Percentiles rank a stretch among this genome's conserved stretches.
phyloP scores from a whole-genome alignment of 2,329 filamentous ascomycete genomes.

The Pyrenophora tritici-repentis region DNA sequence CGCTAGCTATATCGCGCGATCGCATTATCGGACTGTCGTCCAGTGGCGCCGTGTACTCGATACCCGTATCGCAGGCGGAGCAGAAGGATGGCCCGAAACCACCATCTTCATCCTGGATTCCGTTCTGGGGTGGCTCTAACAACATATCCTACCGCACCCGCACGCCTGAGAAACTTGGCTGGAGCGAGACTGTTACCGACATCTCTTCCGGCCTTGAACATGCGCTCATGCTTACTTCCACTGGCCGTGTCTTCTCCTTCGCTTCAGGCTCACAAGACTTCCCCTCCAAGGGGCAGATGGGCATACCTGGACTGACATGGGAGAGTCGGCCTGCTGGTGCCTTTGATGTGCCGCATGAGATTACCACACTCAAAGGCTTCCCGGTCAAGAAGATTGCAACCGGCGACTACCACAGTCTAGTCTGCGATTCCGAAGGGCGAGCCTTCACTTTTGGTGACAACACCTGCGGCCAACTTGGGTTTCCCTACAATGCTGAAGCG shows the following conservation, averaged over 20 bases:
- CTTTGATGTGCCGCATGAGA: constrained; percentile 82
- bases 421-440: constrained; percentile 73
- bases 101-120: constrained; percentile 71
- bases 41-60: constrained; percentile 79
- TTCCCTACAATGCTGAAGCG: constrained; percentile 67
- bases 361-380: constrained; percentile 71
- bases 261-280: constrained; percentile 79
- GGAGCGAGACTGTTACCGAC: constrained; percentile 74
- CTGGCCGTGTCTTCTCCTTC: constrained; percentile 86
- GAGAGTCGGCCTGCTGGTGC: constrained; percentile 73
- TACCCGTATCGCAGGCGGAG: constrained; percentile 76
- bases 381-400: constrained; percentile 76
- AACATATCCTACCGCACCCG: constrained; percentile 75
- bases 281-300: constrained; percentile 83
- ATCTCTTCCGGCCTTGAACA: constrained; percentile 84
- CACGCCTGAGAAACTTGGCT: constrained; percentile 65
- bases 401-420: constrained; percentile 85
- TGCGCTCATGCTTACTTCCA: constrained; percentile 80
- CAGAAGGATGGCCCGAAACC: constrained; percentile 68
- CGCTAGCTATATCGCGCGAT: constrained; percentile 78
- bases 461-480: constrained; percentile 86
- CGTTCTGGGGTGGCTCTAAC: constrained; percentile 68
- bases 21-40: constrained; percentile 79
- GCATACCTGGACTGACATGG: constrained; percentile 83
- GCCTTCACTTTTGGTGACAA: constrained; percentile 93